Conservation (phyloP, 163 green algal species). For the Chlamydomonas reinhardtii region DNA sequence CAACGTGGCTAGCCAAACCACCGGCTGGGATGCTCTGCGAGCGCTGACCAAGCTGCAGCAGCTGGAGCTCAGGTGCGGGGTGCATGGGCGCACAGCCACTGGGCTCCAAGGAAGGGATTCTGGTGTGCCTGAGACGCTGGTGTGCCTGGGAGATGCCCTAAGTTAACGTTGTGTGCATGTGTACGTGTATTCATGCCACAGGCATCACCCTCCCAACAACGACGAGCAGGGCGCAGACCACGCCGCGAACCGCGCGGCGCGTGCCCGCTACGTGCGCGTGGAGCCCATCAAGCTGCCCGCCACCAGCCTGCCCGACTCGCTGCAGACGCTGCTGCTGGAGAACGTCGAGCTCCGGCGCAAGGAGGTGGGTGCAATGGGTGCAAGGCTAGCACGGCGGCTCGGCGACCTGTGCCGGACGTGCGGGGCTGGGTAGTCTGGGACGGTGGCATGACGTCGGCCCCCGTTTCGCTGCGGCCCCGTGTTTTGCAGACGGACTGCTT, state of each 20-base stretch:
- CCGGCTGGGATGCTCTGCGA: constrained; percentile 18
- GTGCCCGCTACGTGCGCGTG: constrained; percentile 19
- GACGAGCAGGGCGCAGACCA: constrained; percentile 3
- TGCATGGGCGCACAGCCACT: no score
- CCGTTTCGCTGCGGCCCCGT: no score
- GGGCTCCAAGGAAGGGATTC: no score
- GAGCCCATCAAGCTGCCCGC: constrained; percentile 46
- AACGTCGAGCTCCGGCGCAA: constrained; percentile 46
- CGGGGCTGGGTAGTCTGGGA: background rate
- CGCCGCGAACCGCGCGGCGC: background rate
- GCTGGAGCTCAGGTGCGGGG: constrained; percentile 39
- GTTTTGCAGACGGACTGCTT: constrained; percentile 42
- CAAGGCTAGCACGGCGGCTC: background rate
- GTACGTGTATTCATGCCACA: background rate
- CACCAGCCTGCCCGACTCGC: constrained; percentile 13
- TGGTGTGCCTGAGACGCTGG: no score
- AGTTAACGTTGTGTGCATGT: no score
- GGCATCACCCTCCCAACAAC: constrained; percentile 39
- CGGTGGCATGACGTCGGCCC: no score
- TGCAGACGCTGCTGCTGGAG: constrained; percentile 46
- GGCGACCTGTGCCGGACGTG: no score
- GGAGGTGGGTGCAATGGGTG: background rate
- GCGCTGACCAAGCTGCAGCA: constrained; percentile 47
- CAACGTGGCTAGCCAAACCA: constrained; percentile 27
- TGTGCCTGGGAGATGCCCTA: no score